Conservation (phyloP, 192 early-diverging fungal species). For the Entomortierella lignicola region DNA sequence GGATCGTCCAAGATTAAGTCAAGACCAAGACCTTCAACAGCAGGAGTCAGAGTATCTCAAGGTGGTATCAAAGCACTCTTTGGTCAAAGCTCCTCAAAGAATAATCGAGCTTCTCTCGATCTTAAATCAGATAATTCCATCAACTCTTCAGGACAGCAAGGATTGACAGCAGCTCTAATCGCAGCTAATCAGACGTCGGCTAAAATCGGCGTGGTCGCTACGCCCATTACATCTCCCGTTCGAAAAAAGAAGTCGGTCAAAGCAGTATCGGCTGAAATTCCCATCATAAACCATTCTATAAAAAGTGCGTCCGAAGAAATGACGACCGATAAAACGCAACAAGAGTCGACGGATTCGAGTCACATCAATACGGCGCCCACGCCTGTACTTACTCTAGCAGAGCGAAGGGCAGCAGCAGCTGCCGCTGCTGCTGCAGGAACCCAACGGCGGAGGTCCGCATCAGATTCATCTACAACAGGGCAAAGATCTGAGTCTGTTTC, state of each 20-base stretch:
- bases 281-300: slow-evolving; percentile 2
- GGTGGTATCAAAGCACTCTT: slow-evolving; percentile 53
- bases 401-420: slow-evolving; percentile 44
- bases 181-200: slow-evolving; percentile 20
- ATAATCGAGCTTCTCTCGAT: slow-evolving; percentile 33
- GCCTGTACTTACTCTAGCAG: slow-evolving; percentile 29
- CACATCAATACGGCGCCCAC: background rate
- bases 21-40: slow-evolving; percentile 32
- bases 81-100: slow-evolving; percentile 26
- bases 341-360: background rate
- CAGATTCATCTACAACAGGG: slow-evolving; percentile 24
- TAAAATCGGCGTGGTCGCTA: background rate
- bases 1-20: slow-evolving; percentile 40
- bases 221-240: slow-evolving; percentile 18
- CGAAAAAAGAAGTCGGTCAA: slow-evolving; percentile 32
- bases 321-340: background rate
- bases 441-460: slow-evolving; percentile 41
- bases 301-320: slow-evolving; percentile 3
- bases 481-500: background rate
- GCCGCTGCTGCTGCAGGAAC: slow-evolving; percentile 28
- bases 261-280: slow-evolving; percentile 35
- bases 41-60: slow-evolving; percentile 31
- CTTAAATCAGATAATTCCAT: slow-evolving; percentile 24
- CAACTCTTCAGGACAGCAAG: slow-evolving; percentile 11
- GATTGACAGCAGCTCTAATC: slow-evolving; percentile 18